A percentile compares a stretch with the other conserved stretches of the same genome.
phyloP scores from a whole-genome alignment of 108 stramenopile species.

The Schizochytrium sp. region DNA sequence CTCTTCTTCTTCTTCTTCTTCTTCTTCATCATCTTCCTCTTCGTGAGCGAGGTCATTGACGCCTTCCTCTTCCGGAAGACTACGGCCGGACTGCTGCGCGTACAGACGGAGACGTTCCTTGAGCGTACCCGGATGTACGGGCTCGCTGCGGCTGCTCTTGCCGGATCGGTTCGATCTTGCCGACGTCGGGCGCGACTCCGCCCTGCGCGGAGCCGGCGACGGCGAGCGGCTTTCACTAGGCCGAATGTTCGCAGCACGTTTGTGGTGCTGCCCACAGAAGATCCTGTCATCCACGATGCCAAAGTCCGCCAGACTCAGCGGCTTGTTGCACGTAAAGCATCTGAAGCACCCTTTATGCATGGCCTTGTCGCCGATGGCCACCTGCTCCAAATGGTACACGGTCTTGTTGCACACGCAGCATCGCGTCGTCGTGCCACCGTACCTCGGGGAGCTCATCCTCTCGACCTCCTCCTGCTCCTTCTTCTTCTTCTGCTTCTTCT shows the following conservation, averaged over 20 bases:
- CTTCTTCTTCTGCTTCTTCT: background rate
- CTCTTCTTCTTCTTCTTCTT: background rate
- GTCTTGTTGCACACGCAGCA: conserved; percentile 2
- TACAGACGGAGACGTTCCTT: background rate
- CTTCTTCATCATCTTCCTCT: background rate
- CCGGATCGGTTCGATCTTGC: background rate
- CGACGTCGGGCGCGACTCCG: background rate
- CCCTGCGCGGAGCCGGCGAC: background rate
- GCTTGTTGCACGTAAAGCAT: background rate
- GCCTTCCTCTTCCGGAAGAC: too few relatives aligned
- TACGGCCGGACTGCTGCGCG: too few relatives aligned
- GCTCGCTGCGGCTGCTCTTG: background rate
- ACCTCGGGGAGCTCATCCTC: background rate
- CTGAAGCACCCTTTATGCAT: conserved; percentile 12
- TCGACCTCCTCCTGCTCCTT: too few relatives aligned
- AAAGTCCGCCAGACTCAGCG: background rate
- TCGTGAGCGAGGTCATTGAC: too few relatives aligned
- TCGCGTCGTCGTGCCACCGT: background rate
- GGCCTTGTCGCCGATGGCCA: background rate
- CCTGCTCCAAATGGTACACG: conserved; percentile 11
- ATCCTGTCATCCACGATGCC: background rate
- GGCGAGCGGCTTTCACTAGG: background rate
- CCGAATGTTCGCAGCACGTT: background rate
- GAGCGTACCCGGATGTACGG: background rate
- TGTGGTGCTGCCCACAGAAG: background rate